phyloP scores from a whole-genome alignment of 371 early-diverging fungal species.

The Rhizoclosmatium hyalinum region DNA sequence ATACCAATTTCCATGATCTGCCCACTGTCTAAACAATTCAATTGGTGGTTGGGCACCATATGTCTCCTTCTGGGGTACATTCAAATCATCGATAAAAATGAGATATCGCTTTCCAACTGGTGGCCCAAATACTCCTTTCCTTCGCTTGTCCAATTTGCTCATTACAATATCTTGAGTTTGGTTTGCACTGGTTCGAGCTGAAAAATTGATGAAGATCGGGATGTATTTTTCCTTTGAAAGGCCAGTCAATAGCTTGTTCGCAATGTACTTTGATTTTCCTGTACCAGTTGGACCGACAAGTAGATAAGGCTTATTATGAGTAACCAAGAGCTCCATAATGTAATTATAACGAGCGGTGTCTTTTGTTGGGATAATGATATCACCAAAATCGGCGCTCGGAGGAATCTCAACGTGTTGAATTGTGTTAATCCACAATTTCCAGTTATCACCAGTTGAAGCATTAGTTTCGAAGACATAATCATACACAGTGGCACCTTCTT shows the following conservation, averaged over 20 bases:
- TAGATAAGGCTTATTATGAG: slow-evolving; percentile 52
- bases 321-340: slow-evolving; percentile 57
- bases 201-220: slow-evolving; percentile 62
- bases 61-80: slow-evolving; percentile 65
- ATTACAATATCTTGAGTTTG: slow-evolving; percentile 66
- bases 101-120: slow-evolving; percentile 55
- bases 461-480: slow-evolving; percentile 52
- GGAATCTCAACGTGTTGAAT: slow-evolving; percentile 52
- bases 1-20: slow-evolving; percentile 69
- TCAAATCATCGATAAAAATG: slow-evolving; percentile 66
- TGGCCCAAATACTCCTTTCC: slow-evolving; percentile 65
- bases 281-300: slow-evolving; percentile 69
- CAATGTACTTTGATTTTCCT: slow-evolving; percentile 68
- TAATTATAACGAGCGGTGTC: slow-evolving; percentile 64
- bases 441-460: slow-evolving; percentile 35
- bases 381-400: slow-evolving; percentile 58
- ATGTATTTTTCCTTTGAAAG: slow-evolving; percentile 52
- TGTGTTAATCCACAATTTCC: slow-evolving; percentile 59
- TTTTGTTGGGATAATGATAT: slow-evolving; percentile 65
- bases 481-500: slow-evolving; percentile 48
- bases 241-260: slow-evolving; percentile 57
- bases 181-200: slow-evolving; percentile 58
- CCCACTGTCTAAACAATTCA: slow-evolving; percentile 63
- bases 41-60: slow-evolving; percentile 70
- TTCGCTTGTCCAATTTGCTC: slow-evolving; percentile 64